These are phyloP conservation scores for Ophidiomyces ophidiicola DNA, from an alignment of 2,329 filamentous ascomycete species.

Conservation along the genomic window DNA sequence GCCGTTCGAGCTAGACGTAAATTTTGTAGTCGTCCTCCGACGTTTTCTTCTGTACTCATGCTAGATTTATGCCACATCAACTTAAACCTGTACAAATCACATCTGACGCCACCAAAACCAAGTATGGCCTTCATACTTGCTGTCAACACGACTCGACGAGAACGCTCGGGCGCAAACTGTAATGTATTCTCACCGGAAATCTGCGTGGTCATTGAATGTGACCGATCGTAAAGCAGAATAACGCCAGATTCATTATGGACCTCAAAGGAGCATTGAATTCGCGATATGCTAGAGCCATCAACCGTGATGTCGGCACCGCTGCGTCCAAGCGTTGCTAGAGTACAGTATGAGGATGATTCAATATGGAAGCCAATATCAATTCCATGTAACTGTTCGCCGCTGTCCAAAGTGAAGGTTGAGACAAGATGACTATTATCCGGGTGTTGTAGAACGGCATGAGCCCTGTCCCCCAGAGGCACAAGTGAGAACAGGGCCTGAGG, in stretches of 20 bases:
- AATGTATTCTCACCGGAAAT: not conserved
- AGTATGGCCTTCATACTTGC: conserved; percentile 4
- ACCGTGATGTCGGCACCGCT: conserved; percentile 13
- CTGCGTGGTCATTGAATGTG: not conserved
- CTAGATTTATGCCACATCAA: not conserved
- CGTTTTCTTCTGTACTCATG: not conserved
- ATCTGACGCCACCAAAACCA: conserved; percentile 14
- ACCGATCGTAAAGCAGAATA: not conserved
- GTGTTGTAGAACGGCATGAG: conserved; percentile 4
- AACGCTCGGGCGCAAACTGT: not conserved
- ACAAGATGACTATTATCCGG: conserved; percentile 9
- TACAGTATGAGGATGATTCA: conserved; percentile 2
- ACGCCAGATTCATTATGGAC: not conserved
- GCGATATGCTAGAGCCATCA: conserved; percentile 13
- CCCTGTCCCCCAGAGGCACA: not conserved
- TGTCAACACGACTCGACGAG: not conserved
- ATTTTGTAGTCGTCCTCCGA: not conserved
- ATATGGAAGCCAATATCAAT: conserved; percentile 13
- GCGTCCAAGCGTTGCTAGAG: conserved; percentile 14
- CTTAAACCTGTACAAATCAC: conserved; percentile 3
- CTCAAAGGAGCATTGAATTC: conserved; percentile 18
- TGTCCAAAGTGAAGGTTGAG: not conserved
- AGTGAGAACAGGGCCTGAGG: conserved; percentile 8
- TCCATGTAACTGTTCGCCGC: not conserved
- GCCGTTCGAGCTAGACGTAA: not conserved